Percentiles rank a stretch among this genome's conserved stretches.
Conservation (phyloP, 2,329 filamentous ascomycete species). For the Fusarium citri region DNA sequence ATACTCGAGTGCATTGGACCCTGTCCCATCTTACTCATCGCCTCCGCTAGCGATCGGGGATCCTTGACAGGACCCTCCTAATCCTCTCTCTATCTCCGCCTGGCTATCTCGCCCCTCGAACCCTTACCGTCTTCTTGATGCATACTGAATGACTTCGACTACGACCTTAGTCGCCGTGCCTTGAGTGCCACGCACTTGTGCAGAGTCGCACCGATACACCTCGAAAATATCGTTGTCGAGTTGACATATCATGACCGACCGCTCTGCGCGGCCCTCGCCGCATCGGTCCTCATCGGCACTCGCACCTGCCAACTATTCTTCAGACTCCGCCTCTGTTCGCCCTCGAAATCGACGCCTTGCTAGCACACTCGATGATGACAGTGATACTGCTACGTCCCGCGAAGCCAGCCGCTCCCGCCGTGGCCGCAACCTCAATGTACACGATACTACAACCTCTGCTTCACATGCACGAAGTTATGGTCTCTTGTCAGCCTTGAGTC, state of each 20-base stretch:
- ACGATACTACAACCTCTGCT: conserved; percentile 32
- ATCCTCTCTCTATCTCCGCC: conserved; percentile 29
- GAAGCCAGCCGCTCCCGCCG: conserved; percentile 35
- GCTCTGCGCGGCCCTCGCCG: conserved; percentile 48
- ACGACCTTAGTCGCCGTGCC: conserved; percentile 29
- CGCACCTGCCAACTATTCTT: conserved; percentile 56
- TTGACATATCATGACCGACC: conserved; percentile 54
- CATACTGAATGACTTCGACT: conserved; percentile 40
- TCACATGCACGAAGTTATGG: conserved; percentile 52
- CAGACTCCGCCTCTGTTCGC: conserved; percentile 56
- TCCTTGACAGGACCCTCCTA: conserved; percentile 22
- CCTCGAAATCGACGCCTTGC: conserved; percentile 63
- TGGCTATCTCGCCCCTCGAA: conserved; percentile 34
- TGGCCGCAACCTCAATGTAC: conserved; percentile 36
- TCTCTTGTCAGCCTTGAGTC: conserved; percentile 50
- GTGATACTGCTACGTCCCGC: conserved; percentile 36
- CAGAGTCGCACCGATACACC: conserved; percentile 42
- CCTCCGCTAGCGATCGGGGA: conserved; percentile 29
- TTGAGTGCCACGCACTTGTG: conserved; percentile 50
- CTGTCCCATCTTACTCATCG: conserved; percentile 31
- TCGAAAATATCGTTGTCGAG: conserved; percentile 50
- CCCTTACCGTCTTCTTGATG: conserved; percentile 33
- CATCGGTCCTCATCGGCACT: conserved; percentile 61
- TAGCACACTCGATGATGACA: conserved; percentile 47
- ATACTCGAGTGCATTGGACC: conserved; percentile 17